Evolutionary conservation across 768 basidiomycete genomes (phyloP).

Genomic region (Boletus rubropictus): DNA sequence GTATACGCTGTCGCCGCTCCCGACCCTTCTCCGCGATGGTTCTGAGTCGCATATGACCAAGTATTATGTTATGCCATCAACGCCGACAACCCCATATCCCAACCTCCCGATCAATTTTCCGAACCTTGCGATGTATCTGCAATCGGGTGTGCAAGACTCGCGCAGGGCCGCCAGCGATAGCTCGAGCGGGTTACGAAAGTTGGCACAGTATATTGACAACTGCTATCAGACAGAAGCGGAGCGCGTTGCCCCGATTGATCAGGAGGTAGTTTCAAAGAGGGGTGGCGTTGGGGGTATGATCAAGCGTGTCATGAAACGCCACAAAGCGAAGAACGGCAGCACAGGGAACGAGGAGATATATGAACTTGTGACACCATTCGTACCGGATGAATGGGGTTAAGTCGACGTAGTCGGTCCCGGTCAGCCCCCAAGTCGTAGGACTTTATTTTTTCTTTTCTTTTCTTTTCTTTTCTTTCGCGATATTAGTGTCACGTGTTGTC

Average conservation of each 20-base stretch:
- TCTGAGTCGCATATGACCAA: constrained; percentile 60
- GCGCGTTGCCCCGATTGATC: constrained; percentile 21
- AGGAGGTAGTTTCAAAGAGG: constrained; percentile 35
- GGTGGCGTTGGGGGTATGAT: constrained; percentile 51
- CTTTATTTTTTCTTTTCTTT: too few relatives aligned
- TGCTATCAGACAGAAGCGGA: constrained; percentile 54
- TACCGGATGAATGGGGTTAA: constrained; percentile 68
- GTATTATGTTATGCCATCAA: constrained; percentile 65
- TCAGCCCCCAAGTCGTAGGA: not conserved
- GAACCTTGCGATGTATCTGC: constrained; percentile 68
- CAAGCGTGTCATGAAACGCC: constrained; percentile 54
- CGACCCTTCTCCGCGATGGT: constrained; percentile 58
- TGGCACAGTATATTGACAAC: constrained; percentile 62
- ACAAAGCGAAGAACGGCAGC: constrained; percentile 41
- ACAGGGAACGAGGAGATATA: constrained; percentile 74
- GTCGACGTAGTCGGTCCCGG: not conserved
- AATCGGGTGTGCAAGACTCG: constrained; percentile 65
- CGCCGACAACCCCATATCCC: constrained; percentile 55
- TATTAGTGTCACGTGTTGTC: not conserved
- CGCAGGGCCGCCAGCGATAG: constrained; percentile 55
- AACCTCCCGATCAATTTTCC: constrained; percentile 71
- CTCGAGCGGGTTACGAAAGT: constrained; percentile 54
- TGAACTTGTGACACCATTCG: constrained; percentile 78
- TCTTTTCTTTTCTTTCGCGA: too few relatives aligned
- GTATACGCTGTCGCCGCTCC: constrained; percentile 54